phyloP scores from a whole-genome alignment of 192 early-diverging fungal species.

The Entophlyctis helioformis region DNA sequence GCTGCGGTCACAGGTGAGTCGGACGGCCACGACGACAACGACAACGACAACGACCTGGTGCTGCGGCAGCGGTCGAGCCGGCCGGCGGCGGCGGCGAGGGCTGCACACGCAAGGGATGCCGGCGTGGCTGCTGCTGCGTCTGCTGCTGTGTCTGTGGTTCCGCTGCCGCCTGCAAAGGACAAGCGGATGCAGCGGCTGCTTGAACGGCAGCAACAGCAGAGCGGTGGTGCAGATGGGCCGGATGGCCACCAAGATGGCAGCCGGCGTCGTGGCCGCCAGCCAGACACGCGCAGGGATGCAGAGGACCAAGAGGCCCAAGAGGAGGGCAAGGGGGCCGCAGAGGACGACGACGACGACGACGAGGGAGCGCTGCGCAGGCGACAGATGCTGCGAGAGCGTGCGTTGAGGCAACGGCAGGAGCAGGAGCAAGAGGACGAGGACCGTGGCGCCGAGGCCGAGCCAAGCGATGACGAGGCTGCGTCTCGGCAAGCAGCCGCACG shows the following conservation, averaged over 20 bases:
- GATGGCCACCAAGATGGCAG: too few species aligned
- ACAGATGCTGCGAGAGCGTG: slow-evolving; percentile 6
- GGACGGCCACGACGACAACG: too few species aligned
- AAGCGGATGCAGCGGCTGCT: too few species aligned
- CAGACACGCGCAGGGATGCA: background rate
- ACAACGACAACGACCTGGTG: too few species aligned
- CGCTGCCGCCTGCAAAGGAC: too few species aligned
- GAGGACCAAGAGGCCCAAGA: slow-evolving; percentile 9
- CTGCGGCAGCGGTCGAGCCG: too few species aligned
- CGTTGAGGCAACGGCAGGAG: slow-evolving; percentile 12
- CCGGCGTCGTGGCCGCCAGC: background rate
- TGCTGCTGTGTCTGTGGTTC: too few species aligned
- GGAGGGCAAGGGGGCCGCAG: slow-evolving; percentile 7
- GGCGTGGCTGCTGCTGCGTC: too few species aligned
- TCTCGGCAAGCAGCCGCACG: background rate
- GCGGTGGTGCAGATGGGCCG: too few species aligned
- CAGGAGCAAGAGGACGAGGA: slow-evolving; percentile 14
- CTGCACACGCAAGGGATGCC: too few species aligned
- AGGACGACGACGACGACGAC: slow-evolving; percentile 40
- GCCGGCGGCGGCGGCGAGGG: too few species aligned
- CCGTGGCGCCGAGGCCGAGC: slow-evolving; percentile 16
- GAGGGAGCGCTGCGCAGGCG: slow-evolving; percentile 25
- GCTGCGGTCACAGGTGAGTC: background rate
- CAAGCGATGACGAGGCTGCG: background rate
- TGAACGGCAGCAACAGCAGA: too few species aligned